These are phyloP conservation scores for Candida albicans DNA, from an alignment of 1,139 yeast species.

Conservation along the genomic window DNA sequence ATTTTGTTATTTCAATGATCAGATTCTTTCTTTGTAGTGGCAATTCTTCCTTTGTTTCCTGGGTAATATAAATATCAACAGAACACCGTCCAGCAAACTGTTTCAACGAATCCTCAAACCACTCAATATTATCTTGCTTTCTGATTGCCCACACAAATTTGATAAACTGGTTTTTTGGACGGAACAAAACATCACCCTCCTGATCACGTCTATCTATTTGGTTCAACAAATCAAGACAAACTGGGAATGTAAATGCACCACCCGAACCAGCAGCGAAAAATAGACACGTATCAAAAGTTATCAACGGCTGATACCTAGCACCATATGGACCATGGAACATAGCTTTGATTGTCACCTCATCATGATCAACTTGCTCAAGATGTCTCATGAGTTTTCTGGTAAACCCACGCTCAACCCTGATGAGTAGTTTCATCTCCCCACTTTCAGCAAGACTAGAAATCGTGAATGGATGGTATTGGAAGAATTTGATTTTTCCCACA, in stretches of 20 bases:
- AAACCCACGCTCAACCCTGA: slow-evolving; percentile 45
- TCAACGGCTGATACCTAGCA: slow-evolving; percentile 40
- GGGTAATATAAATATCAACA: slow-evolving; percentile 24
- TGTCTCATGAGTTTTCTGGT: slow-evolving; percentile 34
- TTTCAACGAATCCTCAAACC: slow-evolving; percentile 38
- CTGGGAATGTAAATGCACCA: slow-evolving; percentile 47
- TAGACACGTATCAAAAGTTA: slow-evolving; percentile 39
- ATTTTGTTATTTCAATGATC: slow-evolving; percentile 1
- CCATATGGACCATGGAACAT: slow-evolving; percentile 49
- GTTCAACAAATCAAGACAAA: slow-evolving; percentile 41
- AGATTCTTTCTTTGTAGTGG: background rate
- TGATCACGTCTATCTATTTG: slow-evolving; percentile 25
- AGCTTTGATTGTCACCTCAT: slow-evolving; percentile 25
- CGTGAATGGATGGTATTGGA: slow-evolving; percentile 52
- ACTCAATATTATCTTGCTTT: slow-evolving; percentile 26
- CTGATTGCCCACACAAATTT: slow-evolving; percentile 39
- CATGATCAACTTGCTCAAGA: slow-evolving; percentile 11
- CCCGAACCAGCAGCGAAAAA: slow-evolving; percentile 52
- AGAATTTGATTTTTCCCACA: slow-evolving; percentile 34
- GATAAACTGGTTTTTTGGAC: slow-evolving; percentile 30
- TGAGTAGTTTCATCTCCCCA: slow-evolving; percentile 40
- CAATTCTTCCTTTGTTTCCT: slow-evolving; percentile 8
- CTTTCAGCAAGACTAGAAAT: slow-evolving; percentile 38
- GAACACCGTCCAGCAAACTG: slow-evolving; percentile 26
- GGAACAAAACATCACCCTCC: slow-evolving; percentile 30